Percentiles rank a stretch among this genome's conserved stretches.
Conservation (phyloP, 1,284 basidiomycete genomes). For the Pseudozyma hubeiensis region DNA sequence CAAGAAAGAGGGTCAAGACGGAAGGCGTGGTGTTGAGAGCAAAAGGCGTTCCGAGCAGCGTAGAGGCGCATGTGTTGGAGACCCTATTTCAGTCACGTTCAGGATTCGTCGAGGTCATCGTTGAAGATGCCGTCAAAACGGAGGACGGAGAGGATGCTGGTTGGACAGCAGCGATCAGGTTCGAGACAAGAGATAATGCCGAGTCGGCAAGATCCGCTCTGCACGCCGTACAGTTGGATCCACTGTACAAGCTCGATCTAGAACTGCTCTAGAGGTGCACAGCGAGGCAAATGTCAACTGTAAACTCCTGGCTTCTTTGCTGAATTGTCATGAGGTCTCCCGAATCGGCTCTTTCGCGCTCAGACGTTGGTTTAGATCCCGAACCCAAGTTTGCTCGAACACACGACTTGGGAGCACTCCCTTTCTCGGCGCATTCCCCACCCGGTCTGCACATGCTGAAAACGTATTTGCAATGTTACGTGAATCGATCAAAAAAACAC, state of each 20-base stretch:
- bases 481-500: not conserved
- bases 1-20: conserved; percentile 15
- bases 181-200: conserved; percentile 79
- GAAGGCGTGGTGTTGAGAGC: conserved; percentile 70
- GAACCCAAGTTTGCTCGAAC: too few species aligned
- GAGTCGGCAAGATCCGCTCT: conserved; percentile 80
- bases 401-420: too few species aligned
- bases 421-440: not conserved
- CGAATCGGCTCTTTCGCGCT: too few species aligned
- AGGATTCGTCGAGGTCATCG: not conserved
- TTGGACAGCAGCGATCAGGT: conserved; percentile 72
- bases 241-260: conserved; percentile 69
- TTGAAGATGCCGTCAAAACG: not conserved
- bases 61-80: conserved; percentile 4
- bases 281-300: too few species aligned
- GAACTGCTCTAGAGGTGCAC: not conserved
- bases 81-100: conserved; percentile 13
- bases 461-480: too few species aligned
- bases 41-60: conserved; percentile 75
- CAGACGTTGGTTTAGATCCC: too few species aligned
- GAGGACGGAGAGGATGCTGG: conserved; percentile 74
- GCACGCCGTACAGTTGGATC: conserved; percentile 82
- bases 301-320: too few species aligned
- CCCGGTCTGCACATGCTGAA: not conserved
- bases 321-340: too few species aligned